Conservation (phyloP, 306 rosid genomes). For the Trifolium repens region DNA sequence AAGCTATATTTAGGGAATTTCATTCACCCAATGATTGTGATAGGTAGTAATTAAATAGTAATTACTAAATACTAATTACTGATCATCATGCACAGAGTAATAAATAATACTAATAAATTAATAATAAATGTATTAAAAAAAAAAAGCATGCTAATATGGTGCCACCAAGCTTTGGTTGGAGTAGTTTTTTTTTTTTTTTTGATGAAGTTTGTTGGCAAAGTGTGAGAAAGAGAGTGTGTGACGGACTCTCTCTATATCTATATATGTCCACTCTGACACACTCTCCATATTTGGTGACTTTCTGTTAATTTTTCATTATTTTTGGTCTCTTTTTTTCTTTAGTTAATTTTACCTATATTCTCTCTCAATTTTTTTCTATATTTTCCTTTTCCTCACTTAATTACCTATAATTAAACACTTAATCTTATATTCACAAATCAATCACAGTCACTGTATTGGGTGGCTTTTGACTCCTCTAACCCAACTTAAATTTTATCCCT, state of each 20-base stretch:
- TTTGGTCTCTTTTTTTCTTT: slow-evolving; percentile 44
- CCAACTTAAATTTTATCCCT: slow-evolving; percentile 28
- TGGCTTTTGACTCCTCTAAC: slow-evolving; percentile 60
- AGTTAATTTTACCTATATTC: slow-evolving; percentile 46
- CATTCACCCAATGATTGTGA: slow-evolving; percentile 34
- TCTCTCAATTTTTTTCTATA: slow-evolving; percentile 37
- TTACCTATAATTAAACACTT: slow-evolving; percentile 46
- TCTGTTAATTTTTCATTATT: slow-evolving; percentile 56
- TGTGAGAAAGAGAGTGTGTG: slow-evolving; percentile 93
- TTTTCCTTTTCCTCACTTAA: slow-evolving; percentile 25
- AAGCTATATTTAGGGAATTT: slow-evolving; percentile 12
- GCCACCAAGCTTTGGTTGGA: slow-evolving; percentile 51
- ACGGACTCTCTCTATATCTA: slow-evolving; percentile 50
- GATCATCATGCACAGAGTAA: slow-evolving; percentile 10
- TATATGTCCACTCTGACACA: slow-evolving; percentile 45
- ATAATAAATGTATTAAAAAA: no score
- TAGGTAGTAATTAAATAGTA: slow-evolving; percentile 26
- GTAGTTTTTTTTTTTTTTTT: slow-evolving; percentile 39
- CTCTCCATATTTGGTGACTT: slow-evolving; percentile 66
- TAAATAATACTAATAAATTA: background rate
- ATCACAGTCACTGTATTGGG: slow-evolving; percentile 73
- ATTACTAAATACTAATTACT: slow-evolving; percentile 29
- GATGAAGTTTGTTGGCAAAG: slow-evolving; percentile 86
- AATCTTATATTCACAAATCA: slow-evolving; percentile 39
- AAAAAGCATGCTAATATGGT: slow-evolving; percentile 38